Evolutionary conservation across 306 rosid genomes (phyloP).

Genomic region (Dalbergia cochinchinensis): DNA sequence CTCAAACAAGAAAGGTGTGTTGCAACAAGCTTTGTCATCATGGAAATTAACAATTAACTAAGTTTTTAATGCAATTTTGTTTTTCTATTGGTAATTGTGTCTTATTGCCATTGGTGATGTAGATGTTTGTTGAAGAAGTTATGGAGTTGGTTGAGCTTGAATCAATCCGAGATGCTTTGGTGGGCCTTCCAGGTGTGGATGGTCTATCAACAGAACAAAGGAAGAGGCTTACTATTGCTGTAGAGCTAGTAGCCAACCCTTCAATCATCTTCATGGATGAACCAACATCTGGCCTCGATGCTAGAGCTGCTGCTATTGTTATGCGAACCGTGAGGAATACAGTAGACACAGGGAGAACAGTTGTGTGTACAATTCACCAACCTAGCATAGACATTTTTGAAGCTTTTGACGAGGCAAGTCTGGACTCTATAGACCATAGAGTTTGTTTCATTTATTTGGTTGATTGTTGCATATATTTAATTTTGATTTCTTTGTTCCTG

Average conservation of each 20-base stretch:
- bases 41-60: background rate
- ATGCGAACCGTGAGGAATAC: conserved; percentile 52
- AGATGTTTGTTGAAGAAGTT: conserved; percentile 64
- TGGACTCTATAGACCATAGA: background rate
- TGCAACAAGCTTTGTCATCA: background rate
- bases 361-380: conserved; percentile 58
- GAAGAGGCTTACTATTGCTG: conserved; percentile 65
- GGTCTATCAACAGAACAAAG: conserved; percentile 67
- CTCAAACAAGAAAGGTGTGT: conserved; percentile 35
- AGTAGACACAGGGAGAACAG: conserved; percentile 48
- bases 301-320: conserved; percentile 56
- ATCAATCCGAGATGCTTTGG: conserved; percentile 55
- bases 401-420: conserved; percentile 51
- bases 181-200: conserved; percentile 52
- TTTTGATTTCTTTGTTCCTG: background rate
- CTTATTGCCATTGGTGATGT: background rate
- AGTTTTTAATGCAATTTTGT: background rate
- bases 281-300: conserved; percentile 57
- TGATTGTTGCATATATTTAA: background rate
- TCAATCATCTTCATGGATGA: conserved; percentile 60
- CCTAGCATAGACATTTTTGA: conserved; percentile 58
- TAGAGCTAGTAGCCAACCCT: conserved; percentile 63
- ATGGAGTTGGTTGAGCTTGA: conserved; percentile 65
- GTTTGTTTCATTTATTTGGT: background rate
- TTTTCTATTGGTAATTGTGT: background rate